These are phyloP conservation scores for Pseudogymnoascus sp. DNA, from an alignment of 2,329 filamentous ascomycete genomes.

Conservation along the genomic window DNA sequence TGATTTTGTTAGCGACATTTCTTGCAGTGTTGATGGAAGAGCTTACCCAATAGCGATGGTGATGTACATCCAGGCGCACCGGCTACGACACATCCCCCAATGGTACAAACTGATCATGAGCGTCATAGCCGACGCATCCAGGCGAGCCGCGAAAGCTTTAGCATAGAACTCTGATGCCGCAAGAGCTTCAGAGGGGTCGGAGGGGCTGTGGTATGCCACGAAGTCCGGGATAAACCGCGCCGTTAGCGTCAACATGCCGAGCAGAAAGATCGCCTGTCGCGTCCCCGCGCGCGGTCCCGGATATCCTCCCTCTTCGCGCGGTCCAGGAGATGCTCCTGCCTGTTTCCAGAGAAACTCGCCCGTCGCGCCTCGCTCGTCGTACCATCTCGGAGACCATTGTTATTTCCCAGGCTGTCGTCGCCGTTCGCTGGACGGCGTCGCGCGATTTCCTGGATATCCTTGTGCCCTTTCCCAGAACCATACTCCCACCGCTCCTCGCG, in stretches of 20 bases:
- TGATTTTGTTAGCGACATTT: slow-evolving; percentile 22
- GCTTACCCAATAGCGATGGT: slow-evolving; percentile 42
- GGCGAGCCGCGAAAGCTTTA: slow-evolving; percentile 44
- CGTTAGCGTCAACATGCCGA: slow-evolving; percentile 61
- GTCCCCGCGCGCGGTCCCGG: no score
- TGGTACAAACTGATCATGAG: slow-evolving; percentile 66
- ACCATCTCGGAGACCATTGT: no score
- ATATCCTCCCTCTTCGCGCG: no score
- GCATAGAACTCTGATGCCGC: slow-evolving; percentile 58
- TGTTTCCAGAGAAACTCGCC: no score
- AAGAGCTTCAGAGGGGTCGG: slow-evolving; percentile 36
- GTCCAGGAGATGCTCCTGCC: no score
- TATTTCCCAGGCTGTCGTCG: no score
- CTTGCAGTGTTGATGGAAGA: not conserved
- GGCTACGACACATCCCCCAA: slow-evolving; percentile 56
- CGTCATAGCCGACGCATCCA: slow-evolving; percentile 38
- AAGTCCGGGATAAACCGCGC: slow-evolving; percentile 58
- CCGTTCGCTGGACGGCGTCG: no score
- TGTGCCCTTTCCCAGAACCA: no score
- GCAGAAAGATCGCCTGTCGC: slow-evolving; percentile 50
- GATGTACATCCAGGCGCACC: slow-evolving; percentile 58
- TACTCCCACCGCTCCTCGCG: no score
- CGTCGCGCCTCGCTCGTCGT: no score
- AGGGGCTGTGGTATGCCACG: slow-evolving; percentile 37
- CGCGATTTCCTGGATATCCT: no score